A percentile compares a stretch with the other conserved stretches of the same genome.
phyloP scores from a whole-genome alignment of 441 rosid genomes.

The Iberis amara region DNA sequence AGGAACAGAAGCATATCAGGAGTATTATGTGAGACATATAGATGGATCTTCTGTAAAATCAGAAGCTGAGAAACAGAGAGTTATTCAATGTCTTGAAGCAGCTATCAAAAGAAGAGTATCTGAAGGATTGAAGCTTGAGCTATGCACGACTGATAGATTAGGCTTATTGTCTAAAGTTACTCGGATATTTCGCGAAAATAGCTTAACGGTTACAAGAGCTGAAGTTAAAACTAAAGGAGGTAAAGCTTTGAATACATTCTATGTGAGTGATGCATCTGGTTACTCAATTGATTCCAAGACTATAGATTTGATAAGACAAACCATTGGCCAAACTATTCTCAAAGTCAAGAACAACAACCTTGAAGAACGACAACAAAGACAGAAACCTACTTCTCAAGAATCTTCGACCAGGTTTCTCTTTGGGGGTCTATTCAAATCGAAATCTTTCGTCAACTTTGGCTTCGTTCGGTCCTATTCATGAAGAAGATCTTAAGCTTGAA shows the following conservation, averaged over 20 bases:
- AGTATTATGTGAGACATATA: slow-evolving; percentile 69
- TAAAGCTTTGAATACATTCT: slow-evolving; percentile 78
- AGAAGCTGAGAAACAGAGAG: slow-evolving; percentile 82
- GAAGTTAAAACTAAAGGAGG: slow-evolving; percentile 79
- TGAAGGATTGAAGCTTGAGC: slow-evolving; percentile 84
- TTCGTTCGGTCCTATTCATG: slow-evolving; percentile 75
- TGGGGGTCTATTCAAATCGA: slow-evolving; percentile 76
- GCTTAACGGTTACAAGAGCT: slow-evolving; percentile 75
- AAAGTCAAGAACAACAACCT: slow-evolving; percentile 66
- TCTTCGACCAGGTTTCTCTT: slow-evolving; percentile 75
- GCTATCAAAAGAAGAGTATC: slow-evolving; percentile 92
- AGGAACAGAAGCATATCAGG: slow-evolving; percentile 79
- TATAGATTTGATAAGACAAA: slow-evolving; percentile 64
- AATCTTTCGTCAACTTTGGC: slow-evolving; percentile 80
- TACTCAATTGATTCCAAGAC: slow-evolving; percentile 61
- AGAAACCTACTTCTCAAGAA: slow-evolving; percentile 49
- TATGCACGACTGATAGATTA: slow-evolving; percentile 74
- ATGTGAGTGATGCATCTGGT: slow-evolving; percentile 77
- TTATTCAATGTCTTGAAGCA: slow-evolving; percentile 84
- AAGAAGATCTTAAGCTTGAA: slow-evolving; percentile 7
- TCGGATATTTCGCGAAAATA: slow-evolving; percentile 84
- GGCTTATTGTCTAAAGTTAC: slow-evolving; percentile 79
- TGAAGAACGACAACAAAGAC: slow-evolving; percentile 33
- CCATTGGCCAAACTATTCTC: slow-evolving; percentile 71
- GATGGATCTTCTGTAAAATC: slow-evolving; percentile 93